Percentiles rank a stretch among this genome's conserved stretches.
These are phyloP conservation scores for Litchi chinensis DNA, from an alignment of 345 rosid species.

Conservation along the genomic window DNA sequence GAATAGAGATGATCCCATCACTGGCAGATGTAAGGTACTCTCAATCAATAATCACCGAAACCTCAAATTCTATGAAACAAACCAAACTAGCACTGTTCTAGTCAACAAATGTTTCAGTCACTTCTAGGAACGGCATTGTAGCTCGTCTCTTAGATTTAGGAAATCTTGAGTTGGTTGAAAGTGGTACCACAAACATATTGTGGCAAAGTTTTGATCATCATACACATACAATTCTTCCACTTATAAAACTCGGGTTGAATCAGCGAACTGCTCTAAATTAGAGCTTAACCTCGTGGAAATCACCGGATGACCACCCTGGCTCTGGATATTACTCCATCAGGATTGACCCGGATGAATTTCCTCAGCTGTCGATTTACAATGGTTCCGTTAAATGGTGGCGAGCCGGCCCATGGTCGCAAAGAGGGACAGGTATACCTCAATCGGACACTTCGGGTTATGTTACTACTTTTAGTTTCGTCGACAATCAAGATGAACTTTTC, in stretches of 20 bases:
- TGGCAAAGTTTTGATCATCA: slow-evolving; percentile 87
- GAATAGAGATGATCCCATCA: slow-evolving; percentile 59
- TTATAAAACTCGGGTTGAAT: slow-evolving; percentile 66
- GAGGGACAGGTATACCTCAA: slow-evolving; percentile 73
- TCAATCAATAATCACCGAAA: slow-evolving; percentile 44
- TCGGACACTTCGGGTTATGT: slow-evolving; percentile 40
- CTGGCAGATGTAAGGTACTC: slow-evolving; percentile 43
- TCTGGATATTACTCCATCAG: slow-evolving; percentile 42
- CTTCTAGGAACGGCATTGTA: slow-evolving; percentile 17
- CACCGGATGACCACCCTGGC: slow-evolving; percentile 49
- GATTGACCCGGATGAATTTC: slow-evolving; percentile 44
- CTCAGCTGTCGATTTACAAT: slow-evolving; percentile 51
- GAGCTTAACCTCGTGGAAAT: slow-evolving; percentile 55
- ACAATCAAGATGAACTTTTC: slow-evolving; percentile 31
- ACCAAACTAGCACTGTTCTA: slow-evolving; percentile 26
- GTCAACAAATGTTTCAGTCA: slow-evolving; percentile 47
- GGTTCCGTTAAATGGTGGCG: slow-evolving; percentile 45
- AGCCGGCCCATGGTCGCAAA: slow-evolving; percentile 54
- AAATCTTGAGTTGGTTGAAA: slow-evolving; percentile 53
- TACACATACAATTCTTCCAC: slow-evolving; percentile 57
- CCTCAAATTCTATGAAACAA: slow-evolving; percentile 31
- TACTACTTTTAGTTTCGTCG: slow-evolving; percentile 31
- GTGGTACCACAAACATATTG: slow-evolving; percentile 20
- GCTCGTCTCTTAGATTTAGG: slow-evolving; percentile 64
- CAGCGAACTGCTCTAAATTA: slow-evolving; percentile 33